A percentile compares a stretch with the other conserved stretches of the same genome.
Conservation (phyloP, 306 rosid genomes). For the Acmispon strigosus region DNA sequence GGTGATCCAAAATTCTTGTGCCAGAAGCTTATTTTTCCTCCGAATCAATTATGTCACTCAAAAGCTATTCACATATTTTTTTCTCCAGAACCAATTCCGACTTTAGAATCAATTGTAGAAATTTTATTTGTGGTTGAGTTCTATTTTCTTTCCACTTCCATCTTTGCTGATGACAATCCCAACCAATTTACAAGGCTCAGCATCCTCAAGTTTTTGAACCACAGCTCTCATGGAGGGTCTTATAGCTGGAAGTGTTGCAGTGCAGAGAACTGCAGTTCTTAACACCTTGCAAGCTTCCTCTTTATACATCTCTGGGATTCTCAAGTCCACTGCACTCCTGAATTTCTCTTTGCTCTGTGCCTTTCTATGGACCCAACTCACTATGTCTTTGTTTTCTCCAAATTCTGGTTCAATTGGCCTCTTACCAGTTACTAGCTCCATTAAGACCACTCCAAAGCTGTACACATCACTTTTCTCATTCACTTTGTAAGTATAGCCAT, state of each 20-base stretch:
- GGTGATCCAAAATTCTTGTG: not conserved
- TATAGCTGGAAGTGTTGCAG: conserved; percentile 47
- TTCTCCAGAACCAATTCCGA: not conserved
- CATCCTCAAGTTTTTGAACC: conserved; percentile 80
- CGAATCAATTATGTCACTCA: no score
- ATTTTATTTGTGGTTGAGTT: not conserved
- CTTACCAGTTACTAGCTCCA: conserved; percentile 82
- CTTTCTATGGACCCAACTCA: conserved; percentile 59
- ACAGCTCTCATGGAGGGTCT: conserved; percentile 87
- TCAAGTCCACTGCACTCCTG: conserved; percentile 43
- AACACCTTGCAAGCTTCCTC: conserved; percentile 69
- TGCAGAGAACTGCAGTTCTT: conserved; percentile 65
- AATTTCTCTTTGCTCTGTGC: conserved; percentile 44
- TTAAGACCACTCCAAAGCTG: conserved; percentile 84
- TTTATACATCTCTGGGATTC: conserved; percentile 41
- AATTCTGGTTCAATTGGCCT: conserved; percentile 71
- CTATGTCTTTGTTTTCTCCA: conserved; percentile 79
- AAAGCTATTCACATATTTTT: no score
- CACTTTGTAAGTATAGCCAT: conserved; percentile 74
- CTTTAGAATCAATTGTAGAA: not conserved
- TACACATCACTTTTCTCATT: conserved; percentile 93
- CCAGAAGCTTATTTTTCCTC: not conserved
- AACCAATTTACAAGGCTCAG: conserved; percentile 50
- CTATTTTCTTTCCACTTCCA: conserved; percentile 24
- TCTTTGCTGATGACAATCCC: conserved; percentile 58